Evolutionary conservation across 176 grass and related monocot species (phyloP).

Genomic region (Oryza coarctata): DNA sequence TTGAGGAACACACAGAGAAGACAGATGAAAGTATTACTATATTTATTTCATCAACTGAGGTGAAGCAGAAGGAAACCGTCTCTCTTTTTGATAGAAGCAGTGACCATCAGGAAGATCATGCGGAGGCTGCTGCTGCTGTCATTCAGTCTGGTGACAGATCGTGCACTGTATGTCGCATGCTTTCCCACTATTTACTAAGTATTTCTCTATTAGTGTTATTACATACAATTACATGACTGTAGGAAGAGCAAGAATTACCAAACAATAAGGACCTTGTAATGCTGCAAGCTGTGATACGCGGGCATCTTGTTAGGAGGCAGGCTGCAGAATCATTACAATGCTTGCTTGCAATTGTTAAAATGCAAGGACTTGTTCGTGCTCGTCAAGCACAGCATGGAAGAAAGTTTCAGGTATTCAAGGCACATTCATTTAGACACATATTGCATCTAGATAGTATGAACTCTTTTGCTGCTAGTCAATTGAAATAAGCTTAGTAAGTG

Average conservation of each 20-base stretch:
- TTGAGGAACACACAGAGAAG: constrained; percentile 46
- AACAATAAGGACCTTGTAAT: constrained; percentile 68
- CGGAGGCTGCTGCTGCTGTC: constrained; percentile 51
- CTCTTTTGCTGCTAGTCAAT: background rate
- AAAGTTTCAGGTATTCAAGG: constrained; percentile 26
- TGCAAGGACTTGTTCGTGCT: constrained; percentile 66
- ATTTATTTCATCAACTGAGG: constrained; percentile 25
- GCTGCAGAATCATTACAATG: constrained; percentile 77
- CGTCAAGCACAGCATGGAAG: constrained; percentile 44
- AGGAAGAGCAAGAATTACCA: constrained; percentile 64
- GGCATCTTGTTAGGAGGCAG: constrained; percentile 72
- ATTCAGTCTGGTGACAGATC: constrained; percentile 69
- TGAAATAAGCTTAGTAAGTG: background rate
- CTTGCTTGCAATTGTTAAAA: constrained; percentile 83
- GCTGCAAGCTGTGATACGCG: constrained; percentile 84
- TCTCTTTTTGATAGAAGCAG: constrained; percentile 32
- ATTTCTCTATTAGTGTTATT: constrained; percentile 18
- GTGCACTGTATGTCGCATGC: constrained; percentile 53
- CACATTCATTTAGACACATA: background rate
- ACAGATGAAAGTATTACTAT: constrained; percentile 34
- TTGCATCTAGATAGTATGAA: constrained; percentile 19
- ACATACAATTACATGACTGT: constrained; percentile 20
- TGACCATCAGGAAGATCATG: constrained; percentile 38
- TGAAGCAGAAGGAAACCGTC: constrained; percentile 43
- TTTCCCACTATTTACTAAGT: constrained; percentile 24